Percentiles rank a stretch among this genome's conserved stretches.
These are phyloP conservation scores for Aethionema arabicum DNA, from an alignment of 345 rosid species.

Conservation along the genomic window DNA sequence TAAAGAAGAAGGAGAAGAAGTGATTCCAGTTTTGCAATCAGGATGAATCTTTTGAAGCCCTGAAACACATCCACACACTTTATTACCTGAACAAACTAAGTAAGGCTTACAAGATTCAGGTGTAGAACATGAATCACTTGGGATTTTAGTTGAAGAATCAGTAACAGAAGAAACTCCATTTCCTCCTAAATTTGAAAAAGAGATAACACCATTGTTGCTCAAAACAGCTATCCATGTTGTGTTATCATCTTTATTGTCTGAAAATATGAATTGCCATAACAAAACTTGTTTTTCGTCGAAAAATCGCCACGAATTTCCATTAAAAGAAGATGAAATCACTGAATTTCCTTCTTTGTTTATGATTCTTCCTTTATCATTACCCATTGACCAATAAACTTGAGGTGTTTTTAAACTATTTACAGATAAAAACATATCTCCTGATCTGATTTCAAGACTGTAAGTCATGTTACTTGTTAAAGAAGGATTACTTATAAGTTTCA, in stretches of 20 bases:
- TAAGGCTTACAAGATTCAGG: constrained; percentile 71
- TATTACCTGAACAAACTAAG: constrained; percentile 50
- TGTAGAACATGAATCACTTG: constrained; percentile 57
- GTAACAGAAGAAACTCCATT: constrained; percentile 17
- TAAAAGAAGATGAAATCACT: constrained; percentile 47
- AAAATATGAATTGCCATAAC: constrained; percentile 54
- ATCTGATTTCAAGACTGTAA: constrained; percentile 69
- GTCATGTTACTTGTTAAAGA: constrained; percentile 50
- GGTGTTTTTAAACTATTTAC: constrained; percentile 51
- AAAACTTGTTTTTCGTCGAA: constrained; percentile 52
- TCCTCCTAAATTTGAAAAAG: constrained; percentile 53
- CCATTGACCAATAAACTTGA: constrained; percentile 84
- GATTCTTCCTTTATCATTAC: constrained; percentile 42
- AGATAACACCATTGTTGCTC: constrained; percentile 57
- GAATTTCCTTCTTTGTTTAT: constrained; percentile 47
- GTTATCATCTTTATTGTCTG: constrained; percentile 42
- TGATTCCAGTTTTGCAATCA: constrained; percentile 55
- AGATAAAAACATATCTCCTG: constrained; percentile 70
- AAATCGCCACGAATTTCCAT: constrained; percentile 75
- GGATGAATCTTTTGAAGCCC: constrained; percentile 36
- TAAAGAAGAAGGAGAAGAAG: constrained; percentile 59
- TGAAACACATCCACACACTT: constrained; percentile 62
- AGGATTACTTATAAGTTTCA: constrained; percentile 66
- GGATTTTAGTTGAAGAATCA: constrained; percentile 55
- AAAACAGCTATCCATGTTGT: constrained; percentile 74